These are phyloP conservation scores for Quercus cerris DNA, from an alignment of 306 rosid genomes.

Conservation along the genomic window DNA sequence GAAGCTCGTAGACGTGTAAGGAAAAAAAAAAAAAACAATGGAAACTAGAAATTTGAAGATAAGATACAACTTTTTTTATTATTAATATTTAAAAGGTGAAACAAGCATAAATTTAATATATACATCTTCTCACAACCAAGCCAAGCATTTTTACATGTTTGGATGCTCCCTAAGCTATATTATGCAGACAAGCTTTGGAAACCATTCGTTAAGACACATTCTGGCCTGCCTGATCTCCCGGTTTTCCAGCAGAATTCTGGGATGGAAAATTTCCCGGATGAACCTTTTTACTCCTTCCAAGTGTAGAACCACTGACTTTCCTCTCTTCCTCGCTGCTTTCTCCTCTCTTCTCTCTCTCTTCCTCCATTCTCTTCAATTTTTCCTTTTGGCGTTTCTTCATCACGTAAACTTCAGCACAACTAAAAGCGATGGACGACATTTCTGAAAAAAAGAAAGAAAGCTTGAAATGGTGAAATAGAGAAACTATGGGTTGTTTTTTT, in stretches of 20 bases:
- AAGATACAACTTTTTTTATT: neutral
- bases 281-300: constrained; percentile 19
- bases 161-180: neutral
- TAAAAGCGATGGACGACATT: constrained; percentile 43
- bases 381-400: constrained; percentile 38
- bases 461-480: neutral
- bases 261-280: constrained; percentile 13
- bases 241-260: neutral
- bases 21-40: neutral
- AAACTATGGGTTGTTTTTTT: no score
- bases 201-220: neutral
- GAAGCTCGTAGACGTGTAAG: neutral
- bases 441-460: neutral
- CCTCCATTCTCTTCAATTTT: constrained; percentile 34
- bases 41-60: neutral
- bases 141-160: neutral
- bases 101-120: neutral
- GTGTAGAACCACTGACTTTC: neutral
- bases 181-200: neutral
- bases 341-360: constrained; percentile 16
- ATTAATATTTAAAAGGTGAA: neutral
- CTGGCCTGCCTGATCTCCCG: neutral
- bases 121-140: neutral
- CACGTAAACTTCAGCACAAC: constrained; percentile 36
- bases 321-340: neutral